Evolutionary conservation across 2,329 filamentous ascomycete species (phyloP).

Genomic region (Camillea tinctor): DNA sequence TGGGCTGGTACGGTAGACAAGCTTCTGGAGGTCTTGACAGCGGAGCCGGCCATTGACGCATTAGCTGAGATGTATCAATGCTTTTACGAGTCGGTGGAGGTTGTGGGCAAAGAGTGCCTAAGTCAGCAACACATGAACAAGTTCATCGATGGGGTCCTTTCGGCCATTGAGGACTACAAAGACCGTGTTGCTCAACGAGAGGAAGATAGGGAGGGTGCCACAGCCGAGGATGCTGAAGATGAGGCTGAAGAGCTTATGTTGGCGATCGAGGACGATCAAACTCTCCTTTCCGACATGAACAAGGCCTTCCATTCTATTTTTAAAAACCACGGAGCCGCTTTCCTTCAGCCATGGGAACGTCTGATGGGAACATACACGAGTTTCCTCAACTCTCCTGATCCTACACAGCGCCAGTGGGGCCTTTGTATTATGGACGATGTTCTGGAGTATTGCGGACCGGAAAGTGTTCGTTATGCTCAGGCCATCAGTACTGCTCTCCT

Average conservation of each 20-base stretch:
- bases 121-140: slow-evolving; percentile 74
- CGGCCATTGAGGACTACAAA: slow-evolving; percentile 89
- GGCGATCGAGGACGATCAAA: slow-evolving; percentile 96
- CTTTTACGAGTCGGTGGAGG: slow-evolving; percentile 97
- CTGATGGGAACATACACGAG: slow-evolving; percentile 81
- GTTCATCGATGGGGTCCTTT: slow-evolving; percentile 84
- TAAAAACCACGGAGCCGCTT: slow-evolving; percentile 86
- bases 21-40: slow-evolving; percentile 86
- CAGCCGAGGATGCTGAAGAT: slow-evolving; percentile 86
- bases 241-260: slow-evolving; percentile 82
- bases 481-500: slow-evolving; percentile 86
- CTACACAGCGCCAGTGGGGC: slow-evolving; percentile 97
- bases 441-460: slow-evolving; percentile 88
- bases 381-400: slow-evolving; percentile 78
- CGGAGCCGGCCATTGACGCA: slow-evolving; percentile 93
- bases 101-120: slow-evolving; percentile 82
- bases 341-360: slow-evolving; percentile 85
- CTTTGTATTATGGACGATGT: slow-evolving; percentile 98
- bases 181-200: slow-evolving; percentile 76
- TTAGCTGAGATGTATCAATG: slow-evolving; percentile 99
- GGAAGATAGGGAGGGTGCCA: slow-evolving; percentile 73
- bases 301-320: slow-evolving; percentile 99
- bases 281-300: slow-evolving; percentile 97
- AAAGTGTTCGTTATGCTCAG: slow-evolving; percentile 82
- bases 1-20: slow-evolving; percentile 88